A percentile compares a stretch with the other conserved stretches of the same genome.
phyloP scores from a whole-genome alignment of 2,329 filamentous ascomycete species.

The Exophiala aquamarina region DNA sequence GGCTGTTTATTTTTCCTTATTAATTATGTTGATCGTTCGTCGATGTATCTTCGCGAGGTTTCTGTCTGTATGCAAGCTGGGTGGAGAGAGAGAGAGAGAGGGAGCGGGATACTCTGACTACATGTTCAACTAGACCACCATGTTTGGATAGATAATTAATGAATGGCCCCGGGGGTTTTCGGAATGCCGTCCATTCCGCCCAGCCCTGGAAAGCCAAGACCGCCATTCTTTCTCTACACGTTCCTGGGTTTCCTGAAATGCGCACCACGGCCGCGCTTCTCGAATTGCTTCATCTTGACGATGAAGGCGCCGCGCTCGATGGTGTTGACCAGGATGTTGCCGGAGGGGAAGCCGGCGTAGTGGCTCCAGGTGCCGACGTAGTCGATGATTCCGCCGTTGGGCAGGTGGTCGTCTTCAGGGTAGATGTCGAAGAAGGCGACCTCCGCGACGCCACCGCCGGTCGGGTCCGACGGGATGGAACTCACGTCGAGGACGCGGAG shows the following conservation, averaged over 20 bases:
- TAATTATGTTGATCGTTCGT: too few species aligned
- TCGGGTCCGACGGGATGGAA: slow-evolving; percentile 37
- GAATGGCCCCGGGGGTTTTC: too few species aligned
- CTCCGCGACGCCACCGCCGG: slow-evolving; percentile 48
- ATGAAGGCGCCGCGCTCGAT: slow-evolving; percentile 47
- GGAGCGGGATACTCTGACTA: too few species aligned
- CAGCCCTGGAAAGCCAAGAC: too few species aligned
- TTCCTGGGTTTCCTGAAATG: slow-evolving; percentile 17
- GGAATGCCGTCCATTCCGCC: too few species aligned
- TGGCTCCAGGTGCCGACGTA: slow-evolving; percentile 44
- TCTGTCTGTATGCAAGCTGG: too few species aligned
- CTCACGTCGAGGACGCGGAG: slow-evolving; percentile 38
- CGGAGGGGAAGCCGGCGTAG: slow-evolving; percentile 51
- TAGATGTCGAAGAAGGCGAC: slow-evolving; percentile 53
- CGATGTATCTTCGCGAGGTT: too few species aligned
- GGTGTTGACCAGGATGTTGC: slow-evolving; percentile 53
- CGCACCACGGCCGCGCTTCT: slow-evolving; percentile 11
- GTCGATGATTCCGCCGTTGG: slow-evolving; percentile 10
- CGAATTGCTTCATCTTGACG: slow-evolving; percentile 16
- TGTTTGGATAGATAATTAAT: too few species aligned
- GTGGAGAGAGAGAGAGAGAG: too few species aligned
- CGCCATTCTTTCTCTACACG: slow-evolving; percentile 2
- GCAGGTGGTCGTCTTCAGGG: slow-evolving; percentile 49
- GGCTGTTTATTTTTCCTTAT: too few species aligned
- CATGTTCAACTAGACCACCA: too few species aligned